Evolutionary conservation across 78 protist species (phyloP).

Genomic region (Mastigamoeba balamuthi): DNA sequence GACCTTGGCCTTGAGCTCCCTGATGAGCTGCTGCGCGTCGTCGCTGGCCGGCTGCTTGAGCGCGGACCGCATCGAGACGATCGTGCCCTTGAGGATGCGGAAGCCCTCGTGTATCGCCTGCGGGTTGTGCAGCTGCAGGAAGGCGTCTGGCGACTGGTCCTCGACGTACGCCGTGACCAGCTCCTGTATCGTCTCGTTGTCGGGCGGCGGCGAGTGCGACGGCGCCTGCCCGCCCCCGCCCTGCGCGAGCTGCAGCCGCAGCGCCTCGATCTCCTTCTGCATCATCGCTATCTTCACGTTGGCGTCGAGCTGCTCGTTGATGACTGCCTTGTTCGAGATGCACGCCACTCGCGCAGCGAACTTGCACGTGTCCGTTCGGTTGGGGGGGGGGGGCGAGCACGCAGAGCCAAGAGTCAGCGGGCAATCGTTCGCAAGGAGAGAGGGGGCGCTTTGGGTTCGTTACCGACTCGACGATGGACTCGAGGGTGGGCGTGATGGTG

Average conservation of each 20-base stretch:
- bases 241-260: slow-evolving; percentile 20
- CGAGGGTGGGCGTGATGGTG: neutral
- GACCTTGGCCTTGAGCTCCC: neutral
- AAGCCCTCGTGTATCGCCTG: neutral
- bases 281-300: slow-evolving; percentile 17
- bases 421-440: neutral
- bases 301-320: slow-evolving; percentile 64
- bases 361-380: slow-evolving; percentile 6
- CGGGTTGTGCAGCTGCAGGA: neutral
- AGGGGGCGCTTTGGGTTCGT: too few species aligned
- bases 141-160: neutral
- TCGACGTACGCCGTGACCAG: neutral
- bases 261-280: neutral
- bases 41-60: neutral
- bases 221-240: neutral
- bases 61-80: neutral
- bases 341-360: slow-evolving; percentile 51
- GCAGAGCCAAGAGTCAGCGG: neutral
- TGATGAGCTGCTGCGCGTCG: neutral
- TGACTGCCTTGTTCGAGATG: slow-evolving; percentile 11
- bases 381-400: neutral
- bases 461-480: neutral
- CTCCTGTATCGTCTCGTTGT: neutral
- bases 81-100: neutral
- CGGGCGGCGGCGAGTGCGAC: neutral